phyloP scores from a whole-genome alignment of 768 basidiomycete genomes.

The Tephrocybe sp. region DNA sequence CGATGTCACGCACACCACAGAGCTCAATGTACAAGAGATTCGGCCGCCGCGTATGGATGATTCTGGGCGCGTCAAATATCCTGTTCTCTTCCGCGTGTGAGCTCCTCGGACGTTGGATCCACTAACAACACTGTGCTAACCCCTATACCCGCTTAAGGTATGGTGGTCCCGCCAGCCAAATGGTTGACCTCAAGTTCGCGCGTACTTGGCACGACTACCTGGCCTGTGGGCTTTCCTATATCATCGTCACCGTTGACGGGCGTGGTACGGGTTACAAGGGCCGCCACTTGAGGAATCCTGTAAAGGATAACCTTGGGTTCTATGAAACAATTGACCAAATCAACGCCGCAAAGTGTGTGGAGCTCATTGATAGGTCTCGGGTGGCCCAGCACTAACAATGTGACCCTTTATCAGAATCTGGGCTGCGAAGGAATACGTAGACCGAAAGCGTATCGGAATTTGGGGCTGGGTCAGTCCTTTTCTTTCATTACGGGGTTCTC shows the following conservation, averaged over 20 bases:
- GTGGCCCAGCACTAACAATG: slow-evolving; percentile 1
- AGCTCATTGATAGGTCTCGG: slow-evolving; percentile 7
- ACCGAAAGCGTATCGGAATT: slow-evolving; percentile 84
- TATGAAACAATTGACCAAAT: slow-evolving; percentile 92
- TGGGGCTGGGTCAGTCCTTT: slow-evolving; percentile 91
- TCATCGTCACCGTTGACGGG: slow-evolving; percentile 88
- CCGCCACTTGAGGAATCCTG: slow-evolving; percentile 77
- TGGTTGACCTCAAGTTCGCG: slow-evolving; percentile 62
- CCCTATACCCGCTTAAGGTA: slow-evolving; percentile 49
- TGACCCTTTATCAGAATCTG: slow-evolving; percentile 52
- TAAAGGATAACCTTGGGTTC: slow-evolving; percentile 86
- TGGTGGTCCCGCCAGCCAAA: slow-evolving; percentile 87
- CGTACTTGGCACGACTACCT: slow-evolving; percentile 90
- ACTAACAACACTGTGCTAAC: slow-evolving; percentile 8
- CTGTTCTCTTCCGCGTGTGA: slow-evolving; percentile 88
- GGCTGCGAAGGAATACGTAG: slow-evolving; percentile 87
- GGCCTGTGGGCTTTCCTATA: slow-evolving; percentile 76
- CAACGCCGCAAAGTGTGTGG: slow-evolving; percentile 74
- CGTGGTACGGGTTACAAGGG: slow-evolving; percentile 94
- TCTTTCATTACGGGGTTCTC: slow-evolving; percentile 5
- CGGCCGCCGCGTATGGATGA: slow-evolving; percentile 92
- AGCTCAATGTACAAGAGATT: slow-evolving; percentile 88
- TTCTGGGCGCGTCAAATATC: slow-evolving; percentile 93
- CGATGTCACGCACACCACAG: slow-evolving; percentile 35
- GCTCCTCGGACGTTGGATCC: slow-evolving; percentile 18